These are phyloP conservation scores for Cairneyella variabilis DNA, from an alignment of 495 filamentous ascomycete species.

Conservation along the genomic window DNA sequence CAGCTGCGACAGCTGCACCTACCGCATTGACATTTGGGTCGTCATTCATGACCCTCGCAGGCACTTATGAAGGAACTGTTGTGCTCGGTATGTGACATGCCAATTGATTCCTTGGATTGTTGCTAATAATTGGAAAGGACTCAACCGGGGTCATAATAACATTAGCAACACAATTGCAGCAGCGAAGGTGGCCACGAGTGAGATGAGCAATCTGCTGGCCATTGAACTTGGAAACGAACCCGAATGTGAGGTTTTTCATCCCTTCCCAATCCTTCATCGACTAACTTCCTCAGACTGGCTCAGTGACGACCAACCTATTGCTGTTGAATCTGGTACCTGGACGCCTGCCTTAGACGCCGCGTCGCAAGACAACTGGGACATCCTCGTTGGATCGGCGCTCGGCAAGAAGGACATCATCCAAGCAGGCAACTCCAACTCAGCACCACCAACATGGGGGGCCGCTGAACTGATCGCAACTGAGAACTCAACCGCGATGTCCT, in stretches of 20 bases:
- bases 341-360: slow-evolving; percentile 47
- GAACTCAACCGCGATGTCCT: slow-evolving; percentile 44
- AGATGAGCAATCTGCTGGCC: slow-evolving; percentile 48
- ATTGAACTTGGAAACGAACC: slow-evolving; percentile 62
- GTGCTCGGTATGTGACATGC: slow-evolving; percentile 30
- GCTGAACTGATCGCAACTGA: slow-evolving; percentile 41
- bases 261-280: slow-evolving; percentile 5
- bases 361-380: slow-evolving; percentile 52
- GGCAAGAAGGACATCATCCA: slow-evolving; percentile 44
- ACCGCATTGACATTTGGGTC: slow-evolving; percentile 52
- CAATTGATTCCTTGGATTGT: not conserved
- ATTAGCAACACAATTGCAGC: slow-evolving; percentile 53
- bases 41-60: slow-evolving; percentile 50
- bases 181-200: slow-evolving; percentile 40
- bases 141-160: slow-evolving; percentile 55
- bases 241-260: slow-evolving; percentile 43
- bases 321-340: slow-evolving; percentile 42
- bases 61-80: slow-evolving; percentile 46
- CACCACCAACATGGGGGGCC: slow-evolving; percentile 48
- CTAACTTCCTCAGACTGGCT: slow-evolving; percentile 32
- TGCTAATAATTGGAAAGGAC: slow-evolving; percentile 26
- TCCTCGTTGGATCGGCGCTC: slow-evolving; percentile 46
- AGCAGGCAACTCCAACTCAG: slow-evolving; percentile 55
- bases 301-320: slow-evolving; percentile 47
- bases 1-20: slow-evolving; percentile 47